Base-by-base conservation (phyloP, 257 asterid species). In the Eustoma russellianum region DNA sequence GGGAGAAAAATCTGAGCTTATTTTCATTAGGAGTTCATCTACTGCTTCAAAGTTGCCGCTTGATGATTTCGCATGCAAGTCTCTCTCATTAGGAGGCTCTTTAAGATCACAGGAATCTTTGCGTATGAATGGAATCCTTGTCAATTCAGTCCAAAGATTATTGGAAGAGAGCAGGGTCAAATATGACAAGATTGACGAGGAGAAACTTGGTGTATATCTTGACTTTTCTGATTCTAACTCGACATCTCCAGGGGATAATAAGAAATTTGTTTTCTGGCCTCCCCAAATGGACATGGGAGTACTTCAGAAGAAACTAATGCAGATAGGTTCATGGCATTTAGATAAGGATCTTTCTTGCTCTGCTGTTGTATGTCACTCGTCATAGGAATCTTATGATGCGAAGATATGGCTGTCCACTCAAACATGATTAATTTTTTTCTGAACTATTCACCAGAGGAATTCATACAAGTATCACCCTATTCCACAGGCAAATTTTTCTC, bases 1-100 rank as follows among this genome's bases (percentile, higher is more conserved):
- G 17, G 91, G 94, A 64, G 77, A 74, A 81, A 69, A 59, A 51
- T 48, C 51, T 51, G 66, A 71, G 65, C 63, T 79, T 70, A 49
- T 92, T 17, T 74, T 64, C 49, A 57, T 83, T 2, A 64, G 72
- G 75, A 72, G 91, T 70, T 85, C 97, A 5, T 61, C 83, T 38
- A 67, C 77, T 51, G 56, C 77, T 50, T 55, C 52, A 53, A 85
- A 74, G 64, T 53, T 64, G 41, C 85, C 93, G 88, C 59, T 40
- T 19, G 78, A 68, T 13, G 75, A 66, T 49, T 70, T 87, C 34
- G 34, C 74, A 45, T 17, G 65, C 45, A 61, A 72, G 62, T 59
- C 74, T 68, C 76, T 73, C 55, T 66, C 77, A 5, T 24, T 30
- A 5, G 71, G 69, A 50, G 76, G 64, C 52, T 28, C 67, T 24